Evolutionary conservation across 768 basidiomycete genomes (phyloP), one percentile per base, ranked within the genome.

Genomic region (Mycena kentingensis): DNA sequence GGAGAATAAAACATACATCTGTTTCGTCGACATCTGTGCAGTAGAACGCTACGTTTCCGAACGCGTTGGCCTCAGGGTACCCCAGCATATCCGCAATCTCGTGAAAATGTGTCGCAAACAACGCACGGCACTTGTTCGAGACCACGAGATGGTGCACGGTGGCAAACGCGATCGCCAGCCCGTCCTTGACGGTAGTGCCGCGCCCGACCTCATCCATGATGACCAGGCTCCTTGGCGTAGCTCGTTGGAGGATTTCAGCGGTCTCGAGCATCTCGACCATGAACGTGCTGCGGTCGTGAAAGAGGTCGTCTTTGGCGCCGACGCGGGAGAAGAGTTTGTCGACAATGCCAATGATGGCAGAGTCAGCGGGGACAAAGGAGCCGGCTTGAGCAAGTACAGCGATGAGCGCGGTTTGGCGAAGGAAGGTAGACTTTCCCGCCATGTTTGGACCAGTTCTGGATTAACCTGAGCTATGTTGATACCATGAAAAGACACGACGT

Each of bases 181-280:
- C 96, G 63, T 97, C 95, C 54, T 84, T 84, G 7, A 94, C 84
- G 0, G 94, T 94, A 5, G 96, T 98, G 28, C 96, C 96, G 60
- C 96, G 76, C 5, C 96, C 96, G n/a, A 99, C 94, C 74, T 99
- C 96, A 66, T 99, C 96, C 92, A 99, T 95, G 57, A 99, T 95
- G n/a, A 98, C 95, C 49, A 99, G 75, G 55, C 94, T 97, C 50
- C 76, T 80, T 2, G 81, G 70, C 7, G 94, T 97, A 3, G 97
- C 94, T 19, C 85, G 82, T 21, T 80, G 77, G 18, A 99, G 78
- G 52, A 99, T 98, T 39, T 93, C 87, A 1, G 93, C 88, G 1
- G 95, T 93, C 71, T 98, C 96, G 27, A 91, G 75, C 91, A 94
- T 94, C 71, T 95, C 93, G n/a, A 95, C 88, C 93, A 98, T 97